Evolutionary conservation across 140 eudicot species (phyloP).

Genomic region (Anethum foeniculum): DNA sequence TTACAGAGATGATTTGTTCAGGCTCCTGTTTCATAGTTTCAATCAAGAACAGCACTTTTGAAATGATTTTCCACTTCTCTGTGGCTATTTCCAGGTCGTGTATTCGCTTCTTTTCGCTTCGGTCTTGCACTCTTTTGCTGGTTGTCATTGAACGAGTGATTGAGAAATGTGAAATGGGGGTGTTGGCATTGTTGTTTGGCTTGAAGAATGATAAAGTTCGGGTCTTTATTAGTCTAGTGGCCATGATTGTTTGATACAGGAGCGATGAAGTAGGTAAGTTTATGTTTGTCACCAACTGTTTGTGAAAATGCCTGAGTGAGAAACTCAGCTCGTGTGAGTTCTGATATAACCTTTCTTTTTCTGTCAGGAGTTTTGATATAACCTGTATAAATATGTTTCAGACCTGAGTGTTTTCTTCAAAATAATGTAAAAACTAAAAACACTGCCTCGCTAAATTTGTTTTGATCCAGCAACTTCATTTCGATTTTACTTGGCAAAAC

Average conservation of each 20-base stretch:
- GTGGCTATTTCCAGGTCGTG: conserved; percentile 70
- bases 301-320: not conserved
- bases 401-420: no score
- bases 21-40: conserved; percentile 60
- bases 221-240: not conserved
- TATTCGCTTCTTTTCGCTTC: conserved; percentile 78
- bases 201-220: not conserved
- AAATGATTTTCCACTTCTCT: conserved; percentile 65
- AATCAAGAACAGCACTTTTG: conserved; percentile 53
- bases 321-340: not conserved
- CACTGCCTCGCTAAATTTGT: no score
- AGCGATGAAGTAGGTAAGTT: not conserved
- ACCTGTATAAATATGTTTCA: no score
- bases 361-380: no score
- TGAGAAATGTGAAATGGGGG: not conserved
- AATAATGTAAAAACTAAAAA: no score
- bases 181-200: not conserved
- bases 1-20: conserved; percentile 52
- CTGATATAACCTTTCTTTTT: no score
- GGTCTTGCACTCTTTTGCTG: conserved; percentile 78
- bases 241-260: not conserved
- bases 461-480: no score
- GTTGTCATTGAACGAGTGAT: conserved; percentile 48
- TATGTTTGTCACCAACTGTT: not conserved
- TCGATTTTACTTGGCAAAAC: no score